These are phyloP conservation scores for Hydrangea macrophylla DNA, from an alignment of 148 eudicot species.

Conservation along the genomic window DNA sequence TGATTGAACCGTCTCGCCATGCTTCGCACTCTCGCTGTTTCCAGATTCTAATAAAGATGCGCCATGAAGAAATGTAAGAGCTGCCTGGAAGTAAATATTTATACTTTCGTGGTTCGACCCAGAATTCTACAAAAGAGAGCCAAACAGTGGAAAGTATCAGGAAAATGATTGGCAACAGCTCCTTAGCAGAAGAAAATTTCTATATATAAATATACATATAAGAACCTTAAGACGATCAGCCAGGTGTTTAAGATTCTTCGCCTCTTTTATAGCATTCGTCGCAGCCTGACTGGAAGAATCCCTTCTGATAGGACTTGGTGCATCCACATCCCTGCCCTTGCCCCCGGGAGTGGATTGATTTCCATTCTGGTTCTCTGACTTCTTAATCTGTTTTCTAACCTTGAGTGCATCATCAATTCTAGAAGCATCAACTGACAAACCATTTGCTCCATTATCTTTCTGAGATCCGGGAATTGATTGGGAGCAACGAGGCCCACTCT, in stretches of 20 bases:
- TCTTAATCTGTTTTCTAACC: slow-evolving; percentile 37
- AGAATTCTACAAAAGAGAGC: slow-evolving; percentile 46
- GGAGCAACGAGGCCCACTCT: slow-evolving; percentile 20
- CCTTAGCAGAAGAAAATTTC: neutral
- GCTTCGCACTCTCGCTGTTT: slow-evolving; percentile 59
- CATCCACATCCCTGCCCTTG: slow-evolving; percentile 53
- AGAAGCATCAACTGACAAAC: slow-evolving; percentile 25
- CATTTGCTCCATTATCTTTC: slow-evolving; percentile 35
- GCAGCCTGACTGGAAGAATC: slow-evolving; percentile 75
- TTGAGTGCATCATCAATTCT: slow-evolving; percentile 37
- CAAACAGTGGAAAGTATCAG: slow-evolving; percentile 10
- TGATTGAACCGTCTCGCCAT: slow-evolving; percentile 59
- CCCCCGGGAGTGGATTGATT: slow-evolving; percentile 34
- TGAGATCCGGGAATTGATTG: slow-evolving; percentile 23
- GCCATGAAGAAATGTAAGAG: slow-evolving; percentile 86
- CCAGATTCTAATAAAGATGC: slow-evolving; percentile 80
- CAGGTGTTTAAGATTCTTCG: slow-evolving; percentile 81
- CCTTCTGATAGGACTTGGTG: slow-evolving; percentile 64
- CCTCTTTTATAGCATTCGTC: slow-evolving; percentile 73
- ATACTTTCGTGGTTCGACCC: slow-evolving; percentile 62
- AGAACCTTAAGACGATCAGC: slow-evolving; percentile 93
- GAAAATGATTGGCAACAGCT: neutral
- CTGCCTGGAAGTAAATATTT: slow-evolving; percentile 76
- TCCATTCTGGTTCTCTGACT: slow-evolving; percentile 40
- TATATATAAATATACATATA: slow-evolving; percentile 1